Conservation (phyloP, 805 yeast genomes). For the Candida sithepensis region DNA sequence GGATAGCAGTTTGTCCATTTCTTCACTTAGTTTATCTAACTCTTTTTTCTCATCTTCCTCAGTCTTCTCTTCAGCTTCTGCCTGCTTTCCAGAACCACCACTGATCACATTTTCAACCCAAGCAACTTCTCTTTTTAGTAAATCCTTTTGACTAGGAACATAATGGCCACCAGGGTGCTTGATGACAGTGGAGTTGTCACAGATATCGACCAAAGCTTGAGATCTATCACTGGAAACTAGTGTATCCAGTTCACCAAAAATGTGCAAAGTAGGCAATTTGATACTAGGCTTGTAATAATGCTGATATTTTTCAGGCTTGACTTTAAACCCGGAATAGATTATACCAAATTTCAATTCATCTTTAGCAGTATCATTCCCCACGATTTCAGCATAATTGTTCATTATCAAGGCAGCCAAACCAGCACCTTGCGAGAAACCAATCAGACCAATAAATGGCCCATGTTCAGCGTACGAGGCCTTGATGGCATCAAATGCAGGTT, state of each 20-base stretch:
- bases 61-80: background rate
- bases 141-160: slow-evolving; percentile 78
- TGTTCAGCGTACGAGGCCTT: slow-evolving; percentile 46
- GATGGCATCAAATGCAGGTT: slow-evolving; percentile 48
- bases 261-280: slow-evolving; percentile 54
- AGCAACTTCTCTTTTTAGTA: slow-evolving; percentile 30
- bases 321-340: slow-evolving; percentile 61
- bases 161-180: slow-evolving; percentile 97
- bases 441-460: slow-evolving; percentile 82
- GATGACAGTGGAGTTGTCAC: slow-evolving; percentile 42
- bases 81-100: slow-evolving; percentile 8
- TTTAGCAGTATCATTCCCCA: slow-evolving; percentile 40
- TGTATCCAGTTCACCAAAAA: slow-evolving; percentile 83
- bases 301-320: slow-evolving; percentile 27
- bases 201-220: slow-evolving; percentile 54
- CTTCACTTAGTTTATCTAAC: slow-evolving; percentile 20
- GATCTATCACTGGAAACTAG: slow-evolving; percentile 76
- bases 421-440: slow-evolving; percentile 96
- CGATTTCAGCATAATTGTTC: slow-evolving; percentile 51
- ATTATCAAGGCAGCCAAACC: slow-evolving; percentile 74
- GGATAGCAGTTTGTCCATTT: slow-evolving; percentile 27
- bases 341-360: slow-evolving; percentile 64
- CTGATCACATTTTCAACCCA: slow-evolving; percentile 30
- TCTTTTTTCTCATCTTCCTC: slow-evolving; percentile 17
- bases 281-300: slow-evolving; percentile 28